Conservation (phyloP, 1,284 basidiomycete species). For the Salmacisia buchloeana region DNA sequence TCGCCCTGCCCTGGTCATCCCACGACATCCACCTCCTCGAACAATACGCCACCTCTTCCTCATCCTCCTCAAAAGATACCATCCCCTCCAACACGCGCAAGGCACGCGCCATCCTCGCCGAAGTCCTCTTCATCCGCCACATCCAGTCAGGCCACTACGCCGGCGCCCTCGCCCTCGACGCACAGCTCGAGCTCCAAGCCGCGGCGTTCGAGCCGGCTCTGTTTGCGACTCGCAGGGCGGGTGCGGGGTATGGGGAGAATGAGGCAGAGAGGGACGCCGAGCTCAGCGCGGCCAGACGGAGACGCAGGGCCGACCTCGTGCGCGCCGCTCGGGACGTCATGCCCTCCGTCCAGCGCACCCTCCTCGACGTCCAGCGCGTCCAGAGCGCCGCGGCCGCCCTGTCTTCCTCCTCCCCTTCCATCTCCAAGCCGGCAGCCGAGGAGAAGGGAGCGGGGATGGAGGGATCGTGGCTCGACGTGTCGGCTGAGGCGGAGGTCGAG, state of each 20-base stretch:
- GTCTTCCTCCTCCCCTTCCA: neutral
- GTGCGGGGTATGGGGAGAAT: neutral
- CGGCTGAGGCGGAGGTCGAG: neutral
- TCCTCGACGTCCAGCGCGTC: neutral
- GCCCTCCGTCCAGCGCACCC: neutral
- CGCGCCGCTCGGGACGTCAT: neutral
- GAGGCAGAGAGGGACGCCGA: neutral
- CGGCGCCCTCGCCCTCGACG: slow-evolving; percentile 2
- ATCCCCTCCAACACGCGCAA: neutral
- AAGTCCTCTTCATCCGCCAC: slow-evolving; percentile 1
- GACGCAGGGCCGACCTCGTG: neutral
- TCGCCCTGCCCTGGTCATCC: neutral
- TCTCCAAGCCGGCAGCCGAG: neutral
- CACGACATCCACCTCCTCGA: neutral
- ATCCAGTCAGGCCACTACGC: neutral
- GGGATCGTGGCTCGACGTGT: neutral
- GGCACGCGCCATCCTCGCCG: neutral
- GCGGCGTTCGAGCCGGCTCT: neutral
- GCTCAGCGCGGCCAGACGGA: neutral
- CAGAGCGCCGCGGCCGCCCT: neutral
- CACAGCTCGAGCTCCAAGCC: neutral
- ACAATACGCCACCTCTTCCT: neutral
- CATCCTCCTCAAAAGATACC: neutral
- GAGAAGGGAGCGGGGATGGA: neutral
- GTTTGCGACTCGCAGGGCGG: neutral